Base-by-base conservation (phyloP, 441 rosid species). In the Croton setiger region DNA sequence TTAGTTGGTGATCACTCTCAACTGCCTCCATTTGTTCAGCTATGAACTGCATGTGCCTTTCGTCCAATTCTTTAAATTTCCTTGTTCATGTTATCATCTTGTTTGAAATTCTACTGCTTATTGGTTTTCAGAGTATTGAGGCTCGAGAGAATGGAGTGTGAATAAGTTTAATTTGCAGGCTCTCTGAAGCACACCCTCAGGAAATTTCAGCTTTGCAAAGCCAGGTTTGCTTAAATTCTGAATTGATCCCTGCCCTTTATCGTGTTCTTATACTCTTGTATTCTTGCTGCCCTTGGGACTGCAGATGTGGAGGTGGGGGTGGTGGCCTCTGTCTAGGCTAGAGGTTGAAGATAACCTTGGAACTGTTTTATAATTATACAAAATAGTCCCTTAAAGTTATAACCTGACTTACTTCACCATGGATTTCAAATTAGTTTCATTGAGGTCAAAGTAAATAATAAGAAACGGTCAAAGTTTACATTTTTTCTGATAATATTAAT, bases 1-100 rank as follows among this genome's bases (percentile, higher is more conserved):
- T 95, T 96, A 66, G 99, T 96, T 70, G 99, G 99, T 64, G 99
- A 96, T 80, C 98, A 96, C 81, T 96, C 92, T 81, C 99, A 92
- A 75, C 78, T 96, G 77, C 97, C 99, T 67, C 99, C 99, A 54
- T 84, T 96, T 71, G 95, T 96, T 74, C 93, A 92, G 88, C 98
- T 89, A 78, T 72, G 17, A 47, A 67, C 63, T 54, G 55, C 52
- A 65, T 57, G 7, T 27, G 44, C 56, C 20, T 23, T 47, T 53
- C 21, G 37, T 64, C 69, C 66, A 36, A 20, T 43, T 71, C 71
- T 60, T 74, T 45, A 14, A 68, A 33, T 59, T 64, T 72, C 53
- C 41, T 39, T 39, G 45, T n/a, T 48, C 60, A 51, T 75, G 64
- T 54, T 72, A 39, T 72, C 36, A 53, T 65, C 63, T 77, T 65